Percentiles rank a stretch among this genome's conserved stretches.
phyloP scores from a whole-genome alignment of 129 eudicot genomes.

The Chrysanthemum lavandulifolium region DNA sequence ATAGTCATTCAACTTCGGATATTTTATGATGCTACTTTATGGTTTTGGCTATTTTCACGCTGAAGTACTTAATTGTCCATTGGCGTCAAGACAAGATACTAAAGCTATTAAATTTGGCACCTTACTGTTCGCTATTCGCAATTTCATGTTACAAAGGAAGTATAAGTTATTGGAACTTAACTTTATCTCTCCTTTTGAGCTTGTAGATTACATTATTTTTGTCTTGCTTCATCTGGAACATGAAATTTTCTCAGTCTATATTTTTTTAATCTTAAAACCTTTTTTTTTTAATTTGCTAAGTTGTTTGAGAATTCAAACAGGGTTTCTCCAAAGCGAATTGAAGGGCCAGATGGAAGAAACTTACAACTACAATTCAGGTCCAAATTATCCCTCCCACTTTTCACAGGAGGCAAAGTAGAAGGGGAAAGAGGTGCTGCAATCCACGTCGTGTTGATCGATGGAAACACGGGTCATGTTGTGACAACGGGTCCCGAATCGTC shows the following conservation, averaged over 20 bases:
- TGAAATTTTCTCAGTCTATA: neutral
- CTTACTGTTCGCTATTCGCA: neutral
- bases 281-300: slow-evolving; percentile 3
- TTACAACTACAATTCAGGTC: slow-evolving; percentile 85
- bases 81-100: neutral
- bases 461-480: slow-evolving; percentile 69
- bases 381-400: slow-evolving; percentile 87
- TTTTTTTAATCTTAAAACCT: neutral
- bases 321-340: slow-evolving; percentile 85
- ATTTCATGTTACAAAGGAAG: neutral
- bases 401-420: slow-evolving; percentile 95
- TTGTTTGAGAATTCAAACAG: slow-evolving; percentile 35
- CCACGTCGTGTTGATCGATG: slow-evolving; percentile 81
- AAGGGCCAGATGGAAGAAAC: slow-evolving; percentile 91
- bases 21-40: neutral
- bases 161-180: neutral
- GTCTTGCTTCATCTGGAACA: neutral
- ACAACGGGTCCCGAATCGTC: slow-evolving; percentile 85
- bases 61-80: neutral
- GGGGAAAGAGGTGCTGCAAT: slow-evolving; percentile 95
- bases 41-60: neutral
- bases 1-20: neutral
- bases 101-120: neutral
- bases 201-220: slow-evolving; percentile 5
- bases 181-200: neutral